These are phyloP conservation scores for Aspergillus flavus DNA, from an alignment of 2,329 filamentous ascomycete species.

Conservation along the genomic window DNA sequence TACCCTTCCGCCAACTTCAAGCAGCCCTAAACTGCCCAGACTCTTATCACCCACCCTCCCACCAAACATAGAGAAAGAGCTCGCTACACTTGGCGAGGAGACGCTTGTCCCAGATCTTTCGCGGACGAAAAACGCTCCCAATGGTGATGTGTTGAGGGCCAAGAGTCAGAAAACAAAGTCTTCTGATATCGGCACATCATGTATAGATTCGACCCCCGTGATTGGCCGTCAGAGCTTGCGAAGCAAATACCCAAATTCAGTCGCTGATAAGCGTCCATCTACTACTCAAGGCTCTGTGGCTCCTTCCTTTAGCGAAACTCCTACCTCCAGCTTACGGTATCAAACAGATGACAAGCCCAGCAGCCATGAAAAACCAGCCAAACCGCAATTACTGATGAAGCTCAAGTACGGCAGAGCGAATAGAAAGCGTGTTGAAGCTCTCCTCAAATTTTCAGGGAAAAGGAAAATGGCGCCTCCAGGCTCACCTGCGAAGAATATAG, in stretches of 20 bases:
- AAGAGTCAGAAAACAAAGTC: conserved; percentile 22
- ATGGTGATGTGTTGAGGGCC: conserved; percentile 22
- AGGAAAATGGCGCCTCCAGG: conserved; percentile 31
- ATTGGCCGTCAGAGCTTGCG: conserved; percentile 16
- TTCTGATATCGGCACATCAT: conserved; percentile 16
- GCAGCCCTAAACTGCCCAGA: conserved; percentile 48
- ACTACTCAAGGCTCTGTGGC: conserved; percentile 11
- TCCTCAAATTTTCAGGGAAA: conserved; percentile 48
- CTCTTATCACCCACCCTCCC: conserved; percentile 63
- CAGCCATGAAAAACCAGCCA: conserved; percentile 14
- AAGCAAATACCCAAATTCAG: conserved; percentile 13
- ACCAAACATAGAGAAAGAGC: conserved; percentile 56
- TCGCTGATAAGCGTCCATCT: conserved; percentile 15
- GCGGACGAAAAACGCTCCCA: conserved; percentile 21
- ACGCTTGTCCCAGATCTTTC: conserved; percentile 23
- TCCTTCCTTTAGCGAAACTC: conserved; percentile 10
- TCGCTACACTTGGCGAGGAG: conserved; percentile 47
- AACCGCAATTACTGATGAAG: conserved; percentile 47
- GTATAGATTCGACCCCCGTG: conserved; percentile 22
- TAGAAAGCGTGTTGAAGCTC: conserved; percentile 49
- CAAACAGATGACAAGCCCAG: conserved; percentile 13
- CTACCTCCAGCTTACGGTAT: conserved; percentile 9
- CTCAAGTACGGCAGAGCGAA: conserved; percentile 56
- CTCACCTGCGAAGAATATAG: conserved; percentile 27
- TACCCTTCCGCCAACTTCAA: conserved; percentile 47